Percentiles rank a stretch among this genome's conserved stretches.
Evolutionary conservation across 129 eudicot species (phyloP).

Genomic region (Saposhnikovia divaricata): DNA sequence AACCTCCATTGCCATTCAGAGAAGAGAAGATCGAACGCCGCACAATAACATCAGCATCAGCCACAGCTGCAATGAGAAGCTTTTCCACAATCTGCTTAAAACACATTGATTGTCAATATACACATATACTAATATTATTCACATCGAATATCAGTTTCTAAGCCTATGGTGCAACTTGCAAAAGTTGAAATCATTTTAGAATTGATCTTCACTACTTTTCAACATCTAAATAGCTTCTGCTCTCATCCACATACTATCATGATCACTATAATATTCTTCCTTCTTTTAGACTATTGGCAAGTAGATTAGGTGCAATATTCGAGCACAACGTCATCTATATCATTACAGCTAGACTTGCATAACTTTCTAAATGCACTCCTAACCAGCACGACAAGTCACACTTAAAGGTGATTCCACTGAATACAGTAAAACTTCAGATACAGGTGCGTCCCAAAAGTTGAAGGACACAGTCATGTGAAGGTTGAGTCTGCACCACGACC

Average conservation of each 20-base stretch:
- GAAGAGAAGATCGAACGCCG: slow-evolving; percentile 72
- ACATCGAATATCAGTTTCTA: background rate
- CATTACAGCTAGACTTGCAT: background rate
- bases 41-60: slow-evolving; percentile 93
- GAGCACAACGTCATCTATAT: background rate
- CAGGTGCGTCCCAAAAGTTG: background rate
- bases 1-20: slow-evolving; percentile 64
- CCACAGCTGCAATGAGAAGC: slow-evolving; percentile 90
- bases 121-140: background rate
- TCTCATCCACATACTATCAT: background rate
- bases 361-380: background rate
- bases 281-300: background rate
- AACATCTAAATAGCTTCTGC: background rate
- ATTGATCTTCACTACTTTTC: background rate
- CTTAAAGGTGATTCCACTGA: too few species aligned
- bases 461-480: background rate
- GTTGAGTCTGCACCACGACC: background rate
- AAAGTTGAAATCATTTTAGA: background rate
- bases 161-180: background rate
- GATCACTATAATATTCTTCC: background rate
- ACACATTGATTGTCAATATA: slow-evolving; percentile 1
- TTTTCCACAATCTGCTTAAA: slow-evolving; percentile 74
- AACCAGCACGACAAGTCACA: background rate
- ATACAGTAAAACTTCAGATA: background rate
- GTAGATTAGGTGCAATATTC: background rate